A percentile compares a stretch with the other conserved stretches of the same genome.
phyloP scores from a whole-genome alignment of 495 filamentous ascomycete species.

The Neurospora hispaniola region DNA sequence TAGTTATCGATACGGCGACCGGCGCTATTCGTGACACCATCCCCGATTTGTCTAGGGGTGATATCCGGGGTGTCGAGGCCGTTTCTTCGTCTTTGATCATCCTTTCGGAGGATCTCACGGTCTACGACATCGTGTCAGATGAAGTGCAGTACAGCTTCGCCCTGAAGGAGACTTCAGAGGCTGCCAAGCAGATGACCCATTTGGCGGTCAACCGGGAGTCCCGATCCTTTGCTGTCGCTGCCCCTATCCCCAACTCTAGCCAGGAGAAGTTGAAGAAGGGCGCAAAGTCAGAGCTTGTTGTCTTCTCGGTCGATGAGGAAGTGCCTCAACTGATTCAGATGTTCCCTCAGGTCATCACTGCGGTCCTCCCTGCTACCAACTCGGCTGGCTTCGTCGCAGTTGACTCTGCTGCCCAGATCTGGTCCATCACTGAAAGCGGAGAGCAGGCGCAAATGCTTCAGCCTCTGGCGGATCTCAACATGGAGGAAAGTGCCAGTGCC shows the following conservation, averaged over 20 bases:
- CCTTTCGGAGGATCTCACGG: conserved; percentile 49
- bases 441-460: conserved; percentile 40
- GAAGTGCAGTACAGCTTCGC: conserved; percentile 42
- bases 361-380: conserved; percentile 39
- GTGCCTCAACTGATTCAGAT: conserved; percentile 39
- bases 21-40: conserved; percentile 44
- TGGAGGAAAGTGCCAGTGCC: conserved; percentile 20
- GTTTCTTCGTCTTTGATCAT: conserved; percentile 51
- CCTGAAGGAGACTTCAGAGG: conserved; percentile 19
- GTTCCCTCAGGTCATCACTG: conserved; percentile 40
- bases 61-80: conserved; percentile 46
- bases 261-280: conserved; percentile 18
- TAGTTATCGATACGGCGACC: conserved; percentile 47
- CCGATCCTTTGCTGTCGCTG: conserved; percentile 47
- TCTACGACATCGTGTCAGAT: conserved; percentile 58
- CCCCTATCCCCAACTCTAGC: conserved; percentile 26
- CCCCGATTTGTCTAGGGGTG: conserved; percentile 42
- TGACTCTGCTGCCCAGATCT: conserved; percentile 48
- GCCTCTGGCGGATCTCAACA: conserved; percentile 36
- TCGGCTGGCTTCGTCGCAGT: conserved; percentile 52
- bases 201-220: conserved; percentile 49
- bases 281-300: conserved; percentile 36
- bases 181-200: conserved; percentile 39
- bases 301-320: conserved; percentile 42
- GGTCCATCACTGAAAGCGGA: conserved; percentile 39